Base-by-base conservation (phyloP, 495 filamentous ascomycete species). In the Aspergillus taichungensis region DNA sequence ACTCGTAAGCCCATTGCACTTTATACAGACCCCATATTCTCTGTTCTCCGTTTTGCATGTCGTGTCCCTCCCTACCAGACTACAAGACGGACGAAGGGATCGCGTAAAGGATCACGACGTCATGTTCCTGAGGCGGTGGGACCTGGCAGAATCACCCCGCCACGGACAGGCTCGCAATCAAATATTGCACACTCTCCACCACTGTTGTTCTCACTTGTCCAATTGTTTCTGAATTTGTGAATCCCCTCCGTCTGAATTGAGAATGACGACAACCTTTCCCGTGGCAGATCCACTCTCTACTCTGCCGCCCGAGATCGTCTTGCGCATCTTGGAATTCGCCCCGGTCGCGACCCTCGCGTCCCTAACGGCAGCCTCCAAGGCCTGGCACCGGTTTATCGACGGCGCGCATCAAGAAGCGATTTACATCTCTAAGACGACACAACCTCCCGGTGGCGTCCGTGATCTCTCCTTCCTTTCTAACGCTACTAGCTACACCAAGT, bases 321-420 rank as follows among this genome's bases (percentile, higher is more conserved):
- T 69, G 40, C 60, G 55, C 8, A 54, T 67, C 33, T 30, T 69
- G 40, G 59, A 69, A 18, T 67, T 66, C 44, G 40, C 62, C 30
- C 43, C 66, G 13, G 39, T 63, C 13, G 55, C 66, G 13, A 42
- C 59, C 5, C 47, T 69, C 37, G 66, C 58, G 6, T 56, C 62
- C 13, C 53, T 69, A 34, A 64, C 59, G 11, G 45, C 54, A 1
- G 50, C 57, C n/a, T 67, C 63, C 13, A 60, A 58, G 24, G 62
- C 63, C 30, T 69, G 66, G 66, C 62, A 67, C 45, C 38, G 46
- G 34, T 67, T 69, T 43, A 69, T 69, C 50, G 66, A 69, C 51
- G 47, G 57, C 53, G 64, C 62, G 5, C 64, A 69, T 45, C 66
- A 62, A 56, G 54, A 69, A 32, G 57, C 62, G 8, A 67, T 69